phyloP scores from a whole-genome alignment of 306 rosid species.

The Myrica gale region DNA sequence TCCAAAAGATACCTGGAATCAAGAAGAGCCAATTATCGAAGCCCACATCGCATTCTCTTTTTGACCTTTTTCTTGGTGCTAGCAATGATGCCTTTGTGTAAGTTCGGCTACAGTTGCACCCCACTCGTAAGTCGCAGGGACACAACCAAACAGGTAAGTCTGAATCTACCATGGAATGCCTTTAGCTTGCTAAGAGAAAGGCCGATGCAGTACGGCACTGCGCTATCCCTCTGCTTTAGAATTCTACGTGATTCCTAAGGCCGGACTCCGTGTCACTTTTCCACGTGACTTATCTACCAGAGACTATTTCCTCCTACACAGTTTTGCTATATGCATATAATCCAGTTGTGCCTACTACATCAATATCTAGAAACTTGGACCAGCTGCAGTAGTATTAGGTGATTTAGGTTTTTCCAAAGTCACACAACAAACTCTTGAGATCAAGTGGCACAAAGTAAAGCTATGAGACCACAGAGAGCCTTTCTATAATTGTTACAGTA shows the following conservation, averaged over 20 bases:
- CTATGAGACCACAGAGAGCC: no score
- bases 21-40: background rate
- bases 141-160: background rate
- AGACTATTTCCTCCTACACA: background rate
- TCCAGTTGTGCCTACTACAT: no score
- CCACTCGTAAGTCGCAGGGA: no score
- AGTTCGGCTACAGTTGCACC: background rate
- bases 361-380: no score
- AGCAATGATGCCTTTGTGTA: background rate
- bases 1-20: background rate
- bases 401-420: no score
- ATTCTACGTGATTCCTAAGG: background rate
- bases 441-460: no score
- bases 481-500: no score
- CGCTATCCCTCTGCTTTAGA: background rate
- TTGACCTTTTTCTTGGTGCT: background rate
- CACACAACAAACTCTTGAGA: no score
- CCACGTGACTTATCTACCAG: background rate
- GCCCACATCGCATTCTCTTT: background rate
- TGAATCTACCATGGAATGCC: background rate
- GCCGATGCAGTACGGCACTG: background rate
- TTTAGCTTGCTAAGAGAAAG: background rate
- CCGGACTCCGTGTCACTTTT: background rate
- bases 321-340: background rate
- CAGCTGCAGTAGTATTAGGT: no score